Evolutionary conservation across 345 rosid species (phyloP).

Genomic region (Psidium friedrichsthalianum): DNA sequence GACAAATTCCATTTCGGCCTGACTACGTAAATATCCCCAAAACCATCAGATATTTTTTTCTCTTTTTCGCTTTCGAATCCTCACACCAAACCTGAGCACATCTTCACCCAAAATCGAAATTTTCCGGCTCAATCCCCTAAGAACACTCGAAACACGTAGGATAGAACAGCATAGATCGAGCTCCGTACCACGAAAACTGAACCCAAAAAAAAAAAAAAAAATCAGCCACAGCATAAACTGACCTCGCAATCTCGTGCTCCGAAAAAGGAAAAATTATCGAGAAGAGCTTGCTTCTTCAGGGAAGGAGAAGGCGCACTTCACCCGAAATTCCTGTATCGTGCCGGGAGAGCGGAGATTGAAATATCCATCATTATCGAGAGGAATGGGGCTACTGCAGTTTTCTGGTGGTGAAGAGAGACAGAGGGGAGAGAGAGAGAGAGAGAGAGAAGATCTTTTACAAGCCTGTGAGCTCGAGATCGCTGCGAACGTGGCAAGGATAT

Average conservation of each 20-base stretch:
- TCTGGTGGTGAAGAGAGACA: constrained; percentile 4
- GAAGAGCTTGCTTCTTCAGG: not conserved
- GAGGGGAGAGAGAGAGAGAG: not conserved
- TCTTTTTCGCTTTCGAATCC: not conserved
- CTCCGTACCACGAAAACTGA: not conserved
- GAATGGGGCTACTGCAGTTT: not conserved
- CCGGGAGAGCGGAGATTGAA: not conserved
- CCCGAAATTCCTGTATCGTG: not conserved
- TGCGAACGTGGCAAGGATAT: constrained; percentile 60
- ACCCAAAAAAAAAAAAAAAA: not conserved
- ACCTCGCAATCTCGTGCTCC: not conserved
- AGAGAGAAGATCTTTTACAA: constrained; percentile 32
- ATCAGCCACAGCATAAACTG: not conserved
- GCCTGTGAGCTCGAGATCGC: constrained; percentile 9
- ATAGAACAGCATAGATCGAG: not conserved
- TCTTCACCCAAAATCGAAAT: not conserved
- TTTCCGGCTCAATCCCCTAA: not conserved
- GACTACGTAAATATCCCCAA: not conserved
- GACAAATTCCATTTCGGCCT: not conserved
- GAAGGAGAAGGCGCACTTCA: not conserved
- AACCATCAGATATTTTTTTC: not conserved
- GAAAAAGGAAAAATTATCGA: not conserved
- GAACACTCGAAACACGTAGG: not conserved
- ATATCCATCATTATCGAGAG: not conserved
- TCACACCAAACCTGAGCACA: not conserved